A percentile compares a stretch with the other conserved stretches of the same genome.
Conservation (phyloP, 176 grass and related monocot genomes). For the Eragrostis curvula region DNA sequence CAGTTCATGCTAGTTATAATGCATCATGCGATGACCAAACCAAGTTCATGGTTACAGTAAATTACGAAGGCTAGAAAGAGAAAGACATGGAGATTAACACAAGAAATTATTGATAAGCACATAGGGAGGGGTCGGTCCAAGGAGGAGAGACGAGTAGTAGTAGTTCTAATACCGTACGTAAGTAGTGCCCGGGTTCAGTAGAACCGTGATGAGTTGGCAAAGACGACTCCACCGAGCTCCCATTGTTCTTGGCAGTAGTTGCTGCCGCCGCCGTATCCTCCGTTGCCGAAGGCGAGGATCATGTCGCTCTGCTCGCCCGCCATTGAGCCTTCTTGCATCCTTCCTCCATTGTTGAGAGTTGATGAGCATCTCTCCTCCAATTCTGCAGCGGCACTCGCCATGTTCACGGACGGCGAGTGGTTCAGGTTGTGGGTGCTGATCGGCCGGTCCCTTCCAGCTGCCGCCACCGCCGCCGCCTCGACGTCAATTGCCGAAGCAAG, state of each 20-base stretch:
- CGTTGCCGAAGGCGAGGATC: slow-evolving; percentile 42
- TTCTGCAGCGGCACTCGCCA: slow-evolving; percentile 48
- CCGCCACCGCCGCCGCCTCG: slow-evolving; percentile 37
- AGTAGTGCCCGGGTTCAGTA: slow-evolving; percentile 34
- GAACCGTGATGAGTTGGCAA: slow-evolving; percentile 46
- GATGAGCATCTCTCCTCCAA: slow-evolving; percentile 64
- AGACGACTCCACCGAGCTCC: slow-evolving; percentile 63
- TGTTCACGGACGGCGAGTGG: slow-evolving; percentile 41
- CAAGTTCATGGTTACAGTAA: slow-evolving; percentile 37
- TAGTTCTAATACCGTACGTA: slow-evolving; percentile 49
- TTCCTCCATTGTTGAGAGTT: slow-evolving; percentile 36
- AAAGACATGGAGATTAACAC: slow-evolving; percentile 38
- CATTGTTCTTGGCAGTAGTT: slow-evolving; percentile 61
- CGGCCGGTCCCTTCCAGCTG: slow-evolving; percentile 20
- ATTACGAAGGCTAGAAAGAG: slow-evolving; percentile 28
- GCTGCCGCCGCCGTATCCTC: slow-evolving; percentile 32
- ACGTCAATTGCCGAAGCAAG: slow-evolving; percentile 60
- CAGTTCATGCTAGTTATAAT: slow-evolving; percentile 32
- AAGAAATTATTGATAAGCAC: slow-evolving; percentile 44
- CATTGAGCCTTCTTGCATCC: slow-evolving; percentile 49
- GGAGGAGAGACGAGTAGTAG: slow-evolving; percentile 15
- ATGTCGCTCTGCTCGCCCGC: slow-evolving; percentile 39
- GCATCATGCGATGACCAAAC: slow-evolving; percentile 61
- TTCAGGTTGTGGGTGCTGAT: slow-evolving; percentile 33
- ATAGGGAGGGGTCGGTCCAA: slow-evolving; percentile 19